A percentile compares a stretch with the other conserved stretches of the same genome.
phyloP scores from a whole-genome alignment of 2,329 filamentous ascomycete species.

The Fusarium sp. region DNA sequence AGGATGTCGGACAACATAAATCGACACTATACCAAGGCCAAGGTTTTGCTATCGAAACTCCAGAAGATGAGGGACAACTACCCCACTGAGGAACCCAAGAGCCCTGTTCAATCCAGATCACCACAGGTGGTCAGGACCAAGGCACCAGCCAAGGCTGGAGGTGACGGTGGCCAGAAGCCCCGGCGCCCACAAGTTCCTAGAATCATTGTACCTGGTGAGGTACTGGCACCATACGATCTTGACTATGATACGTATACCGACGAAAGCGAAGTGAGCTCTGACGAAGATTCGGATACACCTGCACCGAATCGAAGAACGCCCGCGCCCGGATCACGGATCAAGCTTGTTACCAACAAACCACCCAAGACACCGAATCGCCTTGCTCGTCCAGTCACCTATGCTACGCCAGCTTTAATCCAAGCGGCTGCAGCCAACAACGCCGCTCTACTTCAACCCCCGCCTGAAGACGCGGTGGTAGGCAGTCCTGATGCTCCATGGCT shows the following conservation, averaged over 20 bases:
- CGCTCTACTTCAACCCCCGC: constrained; percentile 67
- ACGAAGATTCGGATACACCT: constrained; percentile 62
- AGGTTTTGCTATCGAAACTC: constrained; percentile 70
- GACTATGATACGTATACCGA: constrained; percentile 71
- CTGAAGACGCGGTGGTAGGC: constrained; percentile 69
- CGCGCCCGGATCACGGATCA: constrained; percentile 61
- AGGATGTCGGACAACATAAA: constrained; percentile 74
- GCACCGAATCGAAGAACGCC: constrained; percentile 55
- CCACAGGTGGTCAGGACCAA: constrained; percentile 67
- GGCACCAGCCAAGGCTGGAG: constrained; percentile 59
- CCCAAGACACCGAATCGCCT: constrained; percentile 62
- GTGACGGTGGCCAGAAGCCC: constrained; percentile 59
- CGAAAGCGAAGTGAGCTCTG: constrained; percentile 66
- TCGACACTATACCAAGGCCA: constrained; percentile 72
- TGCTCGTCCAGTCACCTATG: constrained; percentile 53
- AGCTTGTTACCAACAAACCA: constrained; percentile 59
- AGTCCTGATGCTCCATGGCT: constrained; percentile 74
- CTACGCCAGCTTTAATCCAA: constrained; percentile 53
- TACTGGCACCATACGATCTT: constrained; percentile 74
- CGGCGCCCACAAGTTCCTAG: constrained; percentile 64
- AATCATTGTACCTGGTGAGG: constrained; percentile 75
- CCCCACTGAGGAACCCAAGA: constrained; percentile 66
- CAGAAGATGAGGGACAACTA: constrained; percentile 72
- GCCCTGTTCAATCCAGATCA: constrained; percentile 65
- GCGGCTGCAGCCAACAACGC: constrained; percentile 59